phyloP scores from a whole-genome alignment of 768 basidiomycete species.

The Antrodiella citrinella region DNA sequence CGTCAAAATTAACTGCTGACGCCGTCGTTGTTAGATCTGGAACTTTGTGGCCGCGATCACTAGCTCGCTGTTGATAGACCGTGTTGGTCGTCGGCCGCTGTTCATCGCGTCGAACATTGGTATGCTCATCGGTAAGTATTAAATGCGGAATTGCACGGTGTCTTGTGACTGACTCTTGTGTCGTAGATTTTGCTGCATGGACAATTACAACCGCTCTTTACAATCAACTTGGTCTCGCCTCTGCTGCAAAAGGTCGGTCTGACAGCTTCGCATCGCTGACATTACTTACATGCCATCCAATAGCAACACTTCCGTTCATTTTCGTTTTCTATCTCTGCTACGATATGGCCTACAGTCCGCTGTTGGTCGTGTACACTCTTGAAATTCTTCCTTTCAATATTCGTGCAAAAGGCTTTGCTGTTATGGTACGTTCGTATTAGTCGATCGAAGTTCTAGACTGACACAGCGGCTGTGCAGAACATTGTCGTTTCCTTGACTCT shows the following conservation, averaged over 20 bases:
- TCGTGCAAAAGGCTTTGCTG: slow-evolving; percentile 71
- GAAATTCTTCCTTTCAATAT: slow-evolving; percentile 79
- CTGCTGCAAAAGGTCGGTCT: slow-evolving; percentile 27
- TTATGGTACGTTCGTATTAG: slow-evolving; percentile 45
- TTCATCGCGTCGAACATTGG: slow-evolving; percentile 60
- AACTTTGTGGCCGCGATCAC: slow-evolving; percentile 52
- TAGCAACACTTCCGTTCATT: slow-evolving; percentile 59
- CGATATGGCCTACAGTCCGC: slow-evolving; percentile 72
- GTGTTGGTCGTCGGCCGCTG: slow-evolving; percentile 57
- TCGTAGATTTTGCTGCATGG: slow-evolving; percentile 48
- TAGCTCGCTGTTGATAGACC: slow-evolving; percentile 59
- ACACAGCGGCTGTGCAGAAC: slow-evolving; percentile 36
- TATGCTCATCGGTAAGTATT: slow-evolving; percentile 41
- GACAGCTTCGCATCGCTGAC: background rate
- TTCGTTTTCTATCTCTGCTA: slow-evolving; percentile 47
- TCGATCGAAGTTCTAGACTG: background rate
- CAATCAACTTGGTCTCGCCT: slow-evolving; percentile 18
- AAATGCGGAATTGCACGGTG: background rate
- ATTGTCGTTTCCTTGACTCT: slow-evolving; percentile 54
- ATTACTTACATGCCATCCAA: background rate
- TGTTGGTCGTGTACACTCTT: slow-evolving; percentile 53
- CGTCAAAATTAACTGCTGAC: background rate
- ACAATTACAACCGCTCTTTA: slow-evolving; percentile 38
- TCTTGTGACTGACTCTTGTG: background rate
- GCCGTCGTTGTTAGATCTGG: slow-evolving; percentile 34